phyloP scores from a whole-genome alignment of 768 basidiomycete genomes.

The Boletus subparvulus region DNA sequence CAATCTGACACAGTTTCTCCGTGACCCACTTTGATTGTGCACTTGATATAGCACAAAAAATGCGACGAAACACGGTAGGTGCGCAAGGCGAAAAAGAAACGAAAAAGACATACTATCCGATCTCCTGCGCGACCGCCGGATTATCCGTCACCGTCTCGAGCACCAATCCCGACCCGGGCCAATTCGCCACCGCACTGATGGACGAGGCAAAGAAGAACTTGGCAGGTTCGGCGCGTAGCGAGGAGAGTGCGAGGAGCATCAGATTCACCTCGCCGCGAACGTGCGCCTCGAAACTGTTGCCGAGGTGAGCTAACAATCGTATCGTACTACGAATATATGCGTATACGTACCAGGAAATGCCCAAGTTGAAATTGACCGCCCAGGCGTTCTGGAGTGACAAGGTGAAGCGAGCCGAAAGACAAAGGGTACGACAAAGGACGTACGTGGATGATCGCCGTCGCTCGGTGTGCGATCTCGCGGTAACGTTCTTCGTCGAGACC shows the following conservation, averaged over 20 bases:
- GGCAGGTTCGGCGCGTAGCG: conserved; percentile 33
- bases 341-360: conserved; percentile 23
- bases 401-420: neutral
- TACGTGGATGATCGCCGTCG: conserved; percentile 50
- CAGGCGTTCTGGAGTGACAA: conserved; percentile 44
- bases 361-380: conserved; percentile 56
- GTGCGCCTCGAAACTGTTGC: conserved; percentile 42
- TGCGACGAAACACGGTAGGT: neutral
- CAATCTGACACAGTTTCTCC: conserved; percentile 51
- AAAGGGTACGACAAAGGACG: neutral
- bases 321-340: neutral
- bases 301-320: neutral
- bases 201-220: conserved; percentile 55
- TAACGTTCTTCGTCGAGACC: conserved; percentile 42
- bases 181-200: conserved; percentile 34
- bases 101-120: conserved; percentile 29
- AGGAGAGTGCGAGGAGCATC: conserved; percentile 46
- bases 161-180: conserved; percentile 18
- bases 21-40: conserved; percentile 48
- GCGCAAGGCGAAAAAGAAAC: too few relatives aligned
- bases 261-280: conserved; percentile 50
- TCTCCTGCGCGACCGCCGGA: conserved; percentile 32
- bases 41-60: too few relatives aligned
- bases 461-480: conserved; percentile 32
- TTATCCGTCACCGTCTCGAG: conserved; percentile 26